Conservation (phyloP, 2,329 filamentous ascomycete species). For the Monosporascus cannonballus region DNA sequence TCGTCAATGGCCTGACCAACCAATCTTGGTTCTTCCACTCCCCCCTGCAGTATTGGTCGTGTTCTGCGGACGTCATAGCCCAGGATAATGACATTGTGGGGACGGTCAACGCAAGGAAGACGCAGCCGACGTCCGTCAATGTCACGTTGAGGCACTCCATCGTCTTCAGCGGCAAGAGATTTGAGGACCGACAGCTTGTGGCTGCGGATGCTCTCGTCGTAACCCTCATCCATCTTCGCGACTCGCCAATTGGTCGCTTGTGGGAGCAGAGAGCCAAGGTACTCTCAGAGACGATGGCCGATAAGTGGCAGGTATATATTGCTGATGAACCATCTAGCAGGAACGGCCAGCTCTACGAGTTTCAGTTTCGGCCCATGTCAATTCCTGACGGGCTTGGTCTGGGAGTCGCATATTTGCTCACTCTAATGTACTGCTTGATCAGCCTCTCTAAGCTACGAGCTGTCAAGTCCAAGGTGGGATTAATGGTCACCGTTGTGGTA, state of each 20-base stretch:
- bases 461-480: conserved; percentile 68
- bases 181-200: conserved; percentile 59
- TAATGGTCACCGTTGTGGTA: conserved; percentile 63
- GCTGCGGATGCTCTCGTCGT: conserved; percentile 75
- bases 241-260: conserved; percentile 55
- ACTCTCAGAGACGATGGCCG: conserved; percentile 42
- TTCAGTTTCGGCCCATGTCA: conserved; percentile 71
- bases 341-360: conserved; percentile 64
- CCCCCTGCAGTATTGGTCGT: conserved; percentile 76
- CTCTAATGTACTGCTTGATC: conserved; percentile 57
- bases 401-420: conserved; percentile 58
- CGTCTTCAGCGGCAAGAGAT: conserved; percentile 76
- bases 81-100: conserved; percentile 56
- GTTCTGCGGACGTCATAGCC: conserved; percentile 51
- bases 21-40: conserved; percentile 75
- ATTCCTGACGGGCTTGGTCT: conserved; percentile 58
- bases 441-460: conserved; percentile 65
- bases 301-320: conserved; percentile 62
- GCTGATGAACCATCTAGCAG: conserved; percentile 43
- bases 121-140: conserved; percentile 61
- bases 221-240: conserved; percentile 63
- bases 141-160: conserved; percentile 71
- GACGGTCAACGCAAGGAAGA: conserved; percentile 63
- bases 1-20: conserved; percentile 53
- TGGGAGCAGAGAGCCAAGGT: conserved; percentile 58